A percentile compares a stretch with the other conserved stretches of the same genome.
phyloP scores from a whole-genome alignment of 139 green algal species.

The Coccomyxa sp. region DNA sequence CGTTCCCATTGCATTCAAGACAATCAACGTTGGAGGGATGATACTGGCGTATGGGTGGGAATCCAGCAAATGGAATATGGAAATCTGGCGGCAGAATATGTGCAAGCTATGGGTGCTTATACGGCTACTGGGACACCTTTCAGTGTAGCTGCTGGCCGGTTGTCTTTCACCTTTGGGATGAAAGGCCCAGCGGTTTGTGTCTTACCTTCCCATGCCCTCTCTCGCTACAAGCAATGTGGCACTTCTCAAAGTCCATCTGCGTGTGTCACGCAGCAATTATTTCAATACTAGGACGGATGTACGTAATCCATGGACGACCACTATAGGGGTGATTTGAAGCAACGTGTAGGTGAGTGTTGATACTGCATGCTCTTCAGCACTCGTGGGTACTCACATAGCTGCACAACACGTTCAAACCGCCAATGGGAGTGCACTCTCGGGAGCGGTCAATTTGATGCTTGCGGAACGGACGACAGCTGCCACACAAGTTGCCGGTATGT shows the following conservation, averaged over 20 bases:
- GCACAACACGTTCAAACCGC: not conserved
- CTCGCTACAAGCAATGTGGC: too few species aligned
- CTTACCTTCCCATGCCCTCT: too few species aligned
- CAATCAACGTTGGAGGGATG: too few species aligned
- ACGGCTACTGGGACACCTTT: conserved; percentile 72
- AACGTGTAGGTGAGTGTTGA: conserved; percentile 24
- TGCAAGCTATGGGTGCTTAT: conserved; percentile 52
- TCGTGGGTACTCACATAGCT: conserved; percentile 44
- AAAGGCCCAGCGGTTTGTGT: conserved; percentile 34
- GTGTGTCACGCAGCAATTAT: not conserved
- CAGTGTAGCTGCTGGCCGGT: conserved; percentile 45
- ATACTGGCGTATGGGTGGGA: conserved; percentile 2
- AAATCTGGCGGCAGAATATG: conserved; percentile 35
- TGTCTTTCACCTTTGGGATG: conserved; percentile 40
- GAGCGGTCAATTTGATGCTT: conserved; percentile 44
- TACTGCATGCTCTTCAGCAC: conserved; percentile 36
- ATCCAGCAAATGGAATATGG: conserved; percentile 67
- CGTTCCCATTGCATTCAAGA: too few species aligned
- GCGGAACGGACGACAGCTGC: conserved; percentile 30
- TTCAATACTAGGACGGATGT: not conserved
- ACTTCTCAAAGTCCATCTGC: too few species aligned
- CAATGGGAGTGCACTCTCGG: not conserved
- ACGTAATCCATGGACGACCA: too few species aligned
- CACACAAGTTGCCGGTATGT: not conserved
- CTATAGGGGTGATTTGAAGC: too few species aligned